Percentiles rank a stretch among this genome's conserved stretches.
These are phyloP conservation scores for Barnettozyma salicaria DNA, from an alignment of 805 yeast genomes.

Conservation along the genomic window DNA sequence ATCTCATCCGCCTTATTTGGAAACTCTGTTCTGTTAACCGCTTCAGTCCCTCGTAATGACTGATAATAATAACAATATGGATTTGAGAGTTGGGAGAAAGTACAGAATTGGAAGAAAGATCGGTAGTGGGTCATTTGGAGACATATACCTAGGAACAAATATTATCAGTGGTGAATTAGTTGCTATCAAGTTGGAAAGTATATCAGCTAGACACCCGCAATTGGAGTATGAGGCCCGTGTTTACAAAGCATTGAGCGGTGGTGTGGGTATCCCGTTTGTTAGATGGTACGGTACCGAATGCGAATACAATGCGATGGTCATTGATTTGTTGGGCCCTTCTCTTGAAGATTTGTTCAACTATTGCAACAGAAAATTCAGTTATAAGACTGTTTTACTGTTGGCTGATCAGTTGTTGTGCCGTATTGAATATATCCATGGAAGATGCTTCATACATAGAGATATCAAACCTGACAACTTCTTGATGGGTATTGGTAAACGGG, in stretches of 20 bases:
- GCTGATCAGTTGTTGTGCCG: slow-evolving; percentile 95
- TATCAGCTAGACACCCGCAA: slow-evolving; percentile 92
- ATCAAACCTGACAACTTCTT: slow-evolving; percentile 92
- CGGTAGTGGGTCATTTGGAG: slow-evolving; percentile 97
- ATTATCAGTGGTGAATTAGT: slow-evolving; percentile 96
- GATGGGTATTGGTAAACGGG: slow-evolving; percentile 85
- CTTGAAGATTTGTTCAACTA: slow-evolving; percentile 93
- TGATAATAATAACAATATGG: slow-evolving; percentile 35
- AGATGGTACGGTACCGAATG: slow-evolving; percentile 97
- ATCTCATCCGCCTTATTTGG: no score
- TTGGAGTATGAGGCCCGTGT: slow-evolving; percentile 95
- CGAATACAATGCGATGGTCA: slow-evolving; percentile 95
- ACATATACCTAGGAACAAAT: slow-evolving; percentile 88
- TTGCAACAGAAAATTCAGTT: slow-evolving; percentile 88
- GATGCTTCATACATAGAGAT: slow-evolving; percentile 94
- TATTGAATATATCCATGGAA: slow-evolving; percentile 90
- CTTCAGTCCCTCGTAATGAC: slow-evolving; percentile 4
- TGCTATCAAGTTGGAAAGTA: slow-evolving; percentile 89
- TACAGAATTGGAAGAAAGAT: slow-evolving; percentile 91
- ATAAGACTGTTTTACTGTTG: slow-evolving; percentile 84
- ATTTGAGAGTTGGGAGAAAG: slow-evolving; percentile 88
- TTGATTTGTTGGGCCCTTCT: slow-evolving; percentile 91
- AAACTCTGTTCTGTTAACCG: neutral
- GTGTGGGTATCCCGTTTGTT: slow-evolving; percentile 94
- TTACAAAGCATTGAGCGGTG: slow-evolving; percentile 89